Evolutionary conservation across 1,284 basidiomycete genomes (phyloP).

Genomic region (Ustilago curta): DNA sequence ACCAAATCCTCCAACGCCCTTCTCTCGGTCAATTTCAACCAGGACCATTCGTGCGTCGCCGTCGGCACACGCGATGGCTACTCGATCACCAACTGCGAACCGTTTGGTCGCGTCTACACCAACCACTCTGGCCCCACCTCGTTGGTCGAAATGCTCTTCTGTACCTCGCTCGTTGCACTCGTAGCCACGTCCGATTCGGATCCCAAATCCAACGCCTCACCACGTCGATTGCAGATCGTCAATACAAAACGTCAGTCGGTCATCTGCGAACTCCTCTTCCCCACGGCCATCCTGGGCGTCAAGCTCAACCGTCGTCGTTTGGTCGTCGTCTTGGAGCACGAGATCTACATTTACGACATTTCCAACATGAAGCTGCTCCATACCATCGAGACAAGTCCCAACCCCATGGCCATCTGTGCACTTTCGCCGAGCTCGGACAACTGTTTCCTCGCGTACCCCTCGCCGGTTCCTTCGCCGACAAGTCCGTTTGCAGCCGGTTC

Average conservation of each 20-base stretch:
- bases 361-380: conserved; percentile 97
- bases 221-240: conserved; percentile 88
- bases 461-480: conserved; percentile 86
- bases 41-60: conserved; percentile 80
- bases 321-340: conserved; percentile 91
- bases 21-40: conserved; percentile 62
- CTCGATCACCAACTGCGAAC: conserved; percentile 96
- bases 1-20: conserved; percentile 51
- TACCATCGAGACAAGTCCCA: conserved; percentile 95
- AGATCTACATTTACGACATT: conserved; percentile 99
- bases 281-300: conserved; percentile 92
- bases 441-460: conserved; percentile 95
- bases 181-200: conserved; percentile 86
- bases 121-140: conserved; percentile 92
- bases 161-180: conserved; percentile 94
- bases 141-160: conserved; percentile 99
- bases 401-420: conserved; percentile 94
- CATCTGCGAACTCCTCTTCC: conserved; percentile 98
- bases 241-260: conserved; percentile 99
- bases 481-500: conserved; percentile 70
- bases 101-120: conserved; percentile 93
- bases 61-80: conserved; percentile 96
- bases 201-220: conserved; percentile 75
- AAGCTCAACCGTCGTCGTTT: conserved; percentile 96
- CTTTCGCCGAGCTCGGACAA: conserved; percentile 94